Evolutionary conservation across 306 rosid species (phyloP).

Genomic region (Quercus cerris): DNA sequence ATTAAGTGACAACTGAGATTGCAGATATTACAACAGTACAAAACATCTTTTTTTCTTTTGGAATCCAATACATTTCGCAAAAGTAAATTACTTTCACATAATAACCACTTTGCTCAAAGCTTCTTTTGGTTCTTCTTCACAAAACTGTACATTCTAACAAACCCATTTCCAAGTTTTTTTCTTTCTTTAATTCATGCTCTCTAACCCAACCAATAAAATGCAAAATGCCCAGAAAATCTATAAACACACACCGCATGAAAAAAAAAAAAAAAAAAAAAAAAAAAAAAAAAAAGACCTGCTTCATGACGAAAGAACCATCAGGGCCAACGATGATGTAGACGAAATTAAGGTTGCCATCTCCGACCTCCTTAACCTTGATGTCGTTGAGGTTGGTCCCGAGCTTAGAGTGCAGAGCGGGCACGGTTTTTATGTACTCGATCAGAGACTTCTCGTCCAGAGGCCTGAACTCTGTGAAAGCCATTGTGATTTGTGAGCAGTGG

Average conservation of each 20-base stretch:
- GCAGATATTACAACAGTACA: background rate
- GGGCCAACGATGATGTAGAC: constrained; percentile 65
- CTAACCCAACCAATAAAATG: background rate
- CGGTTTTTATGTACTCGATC: constrained; percentile 66
- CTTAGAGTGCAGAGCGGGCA: constrained; percentile 64
- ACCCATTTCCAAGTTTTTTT: background rate
- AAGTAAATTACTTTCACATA: no score
- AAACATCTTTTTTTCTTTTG: no score
- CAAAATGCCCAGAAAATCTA: constrained; percentile 4
- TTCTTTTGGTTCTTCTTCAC: background rate
- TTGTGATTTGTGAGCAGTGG: constrained; percentile 15
- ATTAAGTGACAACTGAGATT: no score
- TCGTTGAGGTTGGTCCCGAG: constrained; percentile 50
- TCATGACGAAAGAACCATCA: constrained; percentile 73
- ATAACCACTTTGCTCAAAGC: background rate
- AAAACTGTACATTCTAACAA: background rate
- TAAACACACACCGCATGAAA: background rate
- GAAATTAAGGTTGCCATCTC: constrained; percentile 92
- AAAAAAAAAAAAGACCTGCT: constrained; percentile 46
- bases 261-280: no score
- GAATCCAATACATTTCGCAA: no score
- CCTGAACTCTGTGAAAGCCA: constrained; percentile 62
- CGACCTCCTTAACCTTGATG: constrained; percentile 68
- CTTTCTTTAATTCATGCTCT: background rate
- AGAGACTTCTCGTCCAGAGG: constrained; percentile 64